Percentiles rank a stretch among this genome's conserved stretches.
phyloP scores from a whole-genome alignment of 345 rosid genomes.

The Lumnitzera littorea region DNA sequence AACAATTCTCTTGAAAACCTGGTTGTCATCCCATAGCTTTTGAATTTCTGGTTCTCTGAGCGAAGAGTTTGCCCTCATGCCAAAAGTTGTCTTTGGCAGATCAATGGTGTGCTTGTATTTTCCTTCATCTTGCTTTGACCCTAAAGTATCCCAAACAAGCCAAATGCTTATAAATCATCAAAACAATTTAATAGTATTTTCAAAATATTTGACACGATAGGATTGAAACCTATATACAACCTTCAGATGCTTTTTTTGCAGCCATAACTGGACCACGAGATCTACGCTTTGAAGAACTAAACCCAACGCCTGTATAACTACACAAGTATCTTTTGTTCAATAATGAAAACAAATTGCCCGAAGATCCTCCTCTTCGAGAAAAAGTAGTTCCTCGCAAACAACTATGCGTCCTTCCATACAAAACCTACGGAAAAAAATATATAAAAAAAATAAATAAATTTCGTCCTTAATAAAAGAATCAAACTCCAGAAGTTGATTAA shows the following conservation, averaged over 20 bases:
- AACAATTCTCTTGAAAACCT: conserved; percentile 71
- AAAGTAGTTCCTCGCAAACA: too few species aligned
- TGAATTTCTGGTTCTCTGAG: conserved; percentile 91
- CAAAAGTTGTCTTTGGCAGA: conserved; percentile 80
- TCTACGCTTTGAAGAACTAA: conserved; percentile 58
- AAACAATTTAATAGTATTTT: background rate
- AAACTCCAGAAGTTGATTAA: too few species aligned
- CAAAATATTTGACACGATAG: conserved; percentile 4
- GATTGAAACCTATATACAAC: conserved; percentile 18
- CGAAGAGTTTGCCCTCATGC: conserved; percentile 87
- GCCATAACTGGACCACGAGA: conserved; percentile 91
- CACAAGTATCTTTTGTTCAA: conserved; percentile 34
- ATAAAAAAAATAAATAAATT: too few species aligned
- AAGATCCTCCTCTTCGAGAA: conserved; percentile 27
- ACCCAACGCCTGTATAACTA: conserved; percentile 29
- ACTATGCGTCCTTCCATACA: too few species aligned
- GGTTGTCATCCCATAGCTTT: conserved; percentile 77
- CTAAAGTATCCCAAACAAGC: conserved; percentile 29
- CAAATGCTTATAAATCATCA: background rate
- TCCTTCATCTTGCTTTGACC: conserved; percentile 79
- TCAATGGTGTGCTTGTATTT: conserved; percentile 84
- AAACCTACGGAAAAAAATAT: too few species aligned
- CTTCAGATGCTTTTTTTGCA: conserved; percentile 74
- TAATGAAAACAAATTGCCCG: conserved; percentile 36
- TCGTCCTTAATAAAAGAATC: too few species aligned